Evolutionary conservation across 352 stramenopile genomes (phyloP).

Genomic region (Phytophthora podocarpi): DNA sequence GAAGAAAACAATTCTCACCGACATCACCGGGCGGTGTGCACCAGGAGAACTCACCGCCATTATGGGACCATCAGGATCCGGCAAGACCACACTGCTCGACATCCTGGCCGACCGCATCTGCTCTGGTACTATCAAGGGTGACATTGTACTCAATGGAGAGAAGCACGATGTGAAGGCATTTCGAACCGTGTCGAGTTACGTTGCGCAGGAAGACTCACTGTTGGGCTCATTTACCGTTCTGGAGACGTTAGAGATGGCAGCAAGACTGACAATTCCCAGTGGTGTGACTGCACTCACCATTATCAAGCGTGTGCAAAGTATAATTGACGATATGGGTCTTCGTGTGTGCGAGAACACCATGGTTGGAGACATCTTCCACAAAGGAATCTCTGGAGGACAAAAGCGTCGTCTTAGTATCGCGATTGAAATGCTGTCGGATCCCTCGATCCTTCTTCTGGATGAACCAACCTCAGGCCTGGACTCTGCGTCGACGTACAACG

Average conservation of each 20-base stretch:
- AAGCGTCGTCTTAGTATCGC: slow-evolving; percentile 94
- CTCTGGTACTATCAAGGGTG: slow-evolving; percentile 40
- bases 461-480: slow-evolving; percentile 94
- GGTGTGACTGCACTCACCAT: slow-evolving; percentile 4
- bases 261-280: slow-evolving; percentile 40
- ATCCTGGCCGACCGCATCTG: slow-evolving; percentile 56
- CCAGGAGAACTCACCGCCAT: slow-evolving; percentile 68
- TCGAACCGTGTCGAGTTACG: slow-evolving; percentile 55
- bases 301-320: slow-evolving; percentile 51
- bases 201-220: slow-evolving; percentile 58
- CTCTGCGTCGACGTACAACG: slow-evolving; percentile 80
- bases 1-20: slow-evolving; percentile 57
- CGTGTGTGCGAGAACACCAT: slow-evolving; percentile 55
- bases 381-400: slow-evolving; percentile 88
- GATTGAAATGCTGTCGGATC: slow-evolving; percentile 93
- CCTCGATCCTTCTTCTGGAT: slow-evolving; percentile 94
- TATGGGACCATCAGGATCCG: slow-evolving; percentile 61
- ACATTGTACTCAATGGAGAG: slow-evolving; percentile 52
- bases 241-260: slow-evolving; percentile 67
- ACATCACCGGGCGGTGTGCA: slow-evolving; percentile 56
- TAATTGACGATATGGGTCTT: slow-evolving; percentile 72
- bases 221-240: slow-evolving; percentile 67
- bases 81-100: slow-evolving; percentile 76
- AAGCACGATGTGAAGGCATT: slow-evolving; percentile 39
- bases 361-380: slow-evolving; percentile 84